These are phyloP conservation scores for Hypoxylon rubiginosum DNA, from an alignment of 2,329 filamentous ascomycete species.

Conservation along the genomic window DNA sequence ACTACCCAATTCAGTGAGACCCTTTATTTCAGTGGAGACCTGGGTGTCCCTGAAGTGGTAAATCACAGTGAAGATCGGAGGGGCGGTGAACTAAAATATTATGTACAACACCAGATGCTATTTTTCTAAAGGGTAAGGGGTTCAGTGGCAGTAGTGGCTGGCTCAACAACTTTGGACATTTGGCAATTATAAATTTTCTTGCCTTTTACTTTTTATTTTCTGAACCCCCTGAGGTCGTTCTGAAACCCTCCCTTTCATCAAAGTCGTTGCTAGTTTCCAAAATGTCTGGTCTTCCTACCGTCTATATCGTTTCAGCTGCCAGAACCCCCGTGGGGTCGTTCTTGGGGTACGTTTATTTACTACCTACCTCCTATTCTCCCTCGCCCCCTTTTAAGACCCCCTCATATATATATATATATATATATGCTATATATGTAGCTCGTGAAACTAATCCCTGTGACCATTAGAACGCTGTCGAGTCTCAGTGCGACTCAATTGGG, in stretches of 20 bases:
- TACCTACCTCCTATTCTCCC: constrained; percentile 19
- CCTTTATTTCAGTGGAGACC: constrained; percentile 10
- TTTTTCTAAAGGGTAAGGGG: constrained; percentile 11
- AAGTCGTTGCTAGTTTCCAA: constrained; percentile 48
- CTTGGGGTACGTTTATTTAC: constrained; percentile 77
- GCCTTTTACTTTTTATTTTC: constrained; percentile 18
- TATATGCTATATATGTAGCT: constrained; percentile 12
- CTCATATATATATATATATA: too few species aligned
- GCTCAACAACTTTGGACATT: constrained; percentile 7
- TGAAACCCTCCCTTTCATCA: constrained; percentile 6
- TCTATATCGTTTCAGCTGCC: constrained; percentile 95
- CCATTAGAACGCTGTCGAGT: constrained; percentile 83
- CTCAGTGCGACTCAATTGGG: constrained; percentile 89
- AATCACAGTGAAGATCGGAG: constrained; percentile 24
- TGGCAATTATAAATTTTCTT: constrained; percentile 1
- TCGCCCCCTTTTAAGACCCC: constrained; percentile 11
- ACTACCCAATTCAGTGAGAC: constrained; percentile 32
- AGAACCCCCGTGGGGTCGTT: constrained; percentile 95
- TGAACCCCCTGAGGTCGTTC: background rate
- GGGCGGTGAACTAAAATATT: constrained; percentile 30
- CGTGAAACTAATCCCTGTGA: constrained; percentile 37
- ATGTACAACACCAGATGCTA: background rate
- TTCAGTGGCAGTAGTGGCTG: constrained; percentile 9
- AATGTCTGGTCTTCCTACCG: constrained; percentile 85
- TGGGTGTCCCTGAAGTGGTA: background rate